Evolutionary conservation across 441 rosid genomes (phyloP).

Genomic region (Codiaeum variegatum): DNA sequence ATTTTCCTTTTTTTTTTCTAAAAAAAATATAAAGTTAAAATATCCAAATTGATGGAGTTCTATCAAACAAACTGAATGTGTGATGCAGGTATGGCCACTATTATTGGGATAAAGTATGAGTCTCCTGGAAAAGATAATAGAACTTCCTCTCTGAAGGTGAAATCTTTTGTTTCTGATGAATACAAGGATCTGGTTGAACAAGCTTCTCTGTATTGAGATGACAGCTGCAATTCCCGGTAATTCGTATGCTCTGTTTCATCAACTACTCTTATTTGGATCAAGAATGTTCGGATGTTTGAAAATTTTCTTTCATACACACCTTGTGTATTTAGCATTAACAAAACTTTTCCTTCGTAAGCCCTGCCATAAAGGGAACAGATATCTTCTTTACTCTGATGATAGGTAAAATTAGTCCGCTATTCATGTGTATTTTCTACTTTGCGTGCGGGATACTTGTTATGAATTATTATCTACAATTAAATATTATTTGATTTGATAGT

Average conservation of each 20-base stretch:
- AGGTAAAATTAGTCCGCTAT: neutral
- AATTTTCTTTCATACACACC: neutral
- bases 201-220: slow-evolving; percentile 52
- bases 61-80: slow-evolving; percentile 2
- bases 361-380: neutral
- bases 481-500: too few species aligned
- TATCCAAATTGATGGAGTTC: neutral
- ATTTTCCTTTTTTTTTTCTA: too few species aligned
- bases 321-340: slow-evolving; percentile 4
- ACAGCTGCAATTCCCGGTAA: neutral
- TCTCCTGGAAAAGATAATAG: slow-evolving; percentile 48
- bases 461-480: too few species aligned
- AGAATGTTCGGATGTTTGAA: neutral
- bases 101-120: slow-evolving; percentile 67
- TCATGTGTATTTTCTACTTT: neutral
- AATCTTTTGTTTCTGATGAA: slow-evolving; percentile 65
- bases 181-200: slow-evolving; percentile 59
- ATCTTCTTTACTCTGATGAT: neutral
- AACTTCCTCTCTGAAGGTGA: slow-evolving; percentile 48
- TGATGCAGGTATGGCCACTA: slow-evolving; percentile 58
- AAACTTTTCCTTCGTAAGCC: neutral
- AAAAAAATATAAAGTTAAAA: neutral
- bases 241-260: neutral
- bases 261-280: neutral
- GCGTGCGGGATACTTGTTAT: neutral